Evolutionary conservation across 2,329 filamentous ascomycete genomes (phyloP), one percentile per base, ranked within the genome.

Genomic region (Neoascochyta sp.): DNA sequence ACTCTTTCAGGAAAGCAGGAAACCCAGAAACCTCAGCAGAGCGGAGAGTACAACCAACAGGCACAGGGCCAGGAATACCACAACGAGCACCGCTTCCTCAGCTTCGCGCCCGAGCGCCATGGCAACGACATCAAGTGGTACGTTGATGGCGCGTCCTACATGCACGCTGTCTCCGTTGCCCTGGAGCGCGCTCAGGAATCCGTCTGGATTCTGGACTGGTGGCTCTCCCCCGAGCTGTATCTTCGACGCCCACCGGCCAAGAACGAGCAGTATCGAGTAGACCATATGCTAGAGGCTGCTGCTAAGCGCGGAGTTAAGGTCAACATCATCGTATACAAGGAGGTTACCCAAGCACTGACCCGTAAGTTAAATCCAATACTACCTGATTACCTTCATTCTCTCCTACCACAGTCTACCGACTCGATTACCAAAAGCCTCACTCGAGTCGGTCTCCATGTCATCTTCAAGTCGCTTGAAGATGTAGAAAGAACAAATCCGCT

Each of bases 261-360:
- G 56, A 88, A 93, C 63, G 81, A 93, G 60, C 72, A 83, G 48
- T 95, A 93, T 58, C 80, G 88, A 5, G 68, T 95, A 21, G 88
- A 95, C 63, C 76, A 80, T 27, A 81, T 94, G 80, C 75, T 95
- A 26, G 75, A 83, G 50, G 81, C 81, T 32, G 88, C 87, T 7
- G 87, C 89, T 15, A 75, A 90, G 63, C 78, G 88, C 23, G 89
- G 88, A 22, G 88, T 95, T 24, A 78, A 83, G 48, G 73, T 95
- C 48, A 83, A 89, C 49, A 73, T 94, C 29, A 88, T 95, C 30
- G 86, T 95, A 8, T 95, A 95, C 68, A 95, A 94, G 65, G 89
- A 95, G 65, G 68, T 71, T 15, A 78, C 83, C 3, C 82, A 86
- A 52, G 84, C 86, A 21, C 66, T 93, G 52, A 88, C 84, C 22